phyloP scores from a whole-genome alignment of 73 alveolate species.

The Tetrahymena thermophila region DNA sequence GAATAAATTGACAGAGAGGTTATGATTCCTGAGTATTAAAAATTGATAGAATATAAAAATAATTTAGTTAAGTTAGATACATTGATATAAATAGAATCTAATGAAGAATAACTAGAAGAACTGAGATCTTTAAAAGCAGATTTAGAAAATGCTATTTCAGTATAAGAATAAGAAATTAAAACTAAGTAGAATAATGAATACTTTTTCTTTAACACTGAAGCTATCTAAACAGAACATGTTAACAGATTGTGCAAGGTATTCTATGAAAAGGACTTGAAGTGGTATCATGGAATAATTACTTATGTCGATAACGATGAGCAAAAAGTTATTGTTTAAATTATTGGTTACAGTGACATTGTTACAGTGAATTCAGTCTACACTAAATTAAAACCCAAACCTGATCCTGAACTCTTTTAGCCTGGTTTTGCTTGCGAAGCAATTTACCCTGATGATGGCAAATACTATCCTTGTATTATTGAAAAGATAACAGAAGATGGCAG shows the following conservation, averaged over 20 bases:
- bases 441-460: conserved; percentile 27
- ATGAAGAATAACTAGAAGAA: conserved; percentile 13
- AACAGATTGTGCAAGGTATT: conserved; percentile 26
- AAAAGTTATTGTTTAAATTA: conserved; percentile 12
- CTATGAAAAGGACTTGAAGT: conserved; percentile 21
- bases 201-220: neutral
- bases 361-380: conserved; percentile 20
- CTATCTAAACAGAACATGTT: conserved; percentile 20
- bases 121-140: conserved; percentile 16
- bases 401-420: neutral
- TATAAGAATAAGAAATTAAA: conserved; percentile 6
- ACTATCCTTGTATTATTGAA: conserved; percentile 23
- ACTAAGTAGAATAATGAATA: conserved; percentile 7
- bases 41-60: conserved; percentile 23
- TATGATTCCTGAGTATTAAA: conserved; percentile 1
- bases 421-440: conserved; percentile 39
- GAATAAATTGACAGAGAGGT: neutral
- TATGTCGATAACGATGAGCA: conserved; percentile 22
- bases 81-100: conserved; percentile 8
- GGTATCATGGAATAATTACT: conserved; percentile 30
- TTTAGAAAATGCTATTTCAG: neutral
- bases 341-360: conserved; percentile 29
- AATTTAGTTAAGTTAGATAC: conserved; percentile 21
- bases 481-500: conserved; percentile 25
- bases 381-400: conserved; percentile 31